A percentile compares a stretch with the other conserved stretches of the same genome.
Evolutionary conservation across 768 basidiomycete genomes (phyloP).

Genomic region (Leccinum arenicola): DNA sequence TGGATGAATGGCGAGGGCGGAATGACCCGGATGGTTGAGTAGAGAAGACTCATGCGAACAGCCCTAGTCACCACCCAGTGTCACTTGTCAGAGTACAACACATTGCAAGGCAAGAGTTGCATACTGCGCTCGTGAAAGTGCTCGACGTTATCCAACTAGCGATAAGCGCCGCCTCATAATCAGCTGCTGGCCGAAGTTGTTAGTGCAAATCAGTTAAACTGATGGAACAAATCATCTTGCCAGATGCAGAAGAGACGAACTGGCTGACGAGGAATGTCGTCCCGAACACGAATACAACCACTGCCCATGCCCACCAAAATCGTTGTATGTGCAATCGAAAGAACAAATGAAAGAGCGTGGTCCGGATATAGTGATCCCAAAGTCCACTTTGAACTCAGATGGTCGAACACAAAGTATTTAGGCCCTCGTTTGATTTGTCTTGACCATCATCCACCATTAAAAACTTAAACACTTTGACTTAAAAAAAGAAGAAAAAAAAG

Average conservation of each 20-base stretch:
- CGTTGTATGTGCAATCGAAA: constrained; percentile 15
- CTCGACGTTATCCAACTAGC: not conserved
- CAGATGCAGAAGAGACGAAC: not conserved
- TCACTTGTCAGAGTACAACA: not conserved
- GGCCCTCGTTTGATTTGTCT: too few relatives aligned
- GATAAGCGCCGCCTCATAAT: not conserved
- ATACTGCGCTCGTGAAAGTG: not conserved
- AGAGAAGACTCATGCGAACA: not conserved
- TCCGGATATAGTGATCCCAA: too few relatives aligned
- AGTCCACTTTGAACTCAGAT: too few relatives aligned
- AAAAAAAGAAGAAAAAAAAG: too few relatives aligned
- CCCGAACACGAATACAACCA: not conserved
- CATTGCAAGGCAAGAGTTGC: not conserved
- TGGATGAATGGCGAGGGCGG: not conserved
- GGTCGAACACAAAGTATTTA: not conserved
- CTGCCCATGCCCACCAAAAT: constrained; percentile 26
- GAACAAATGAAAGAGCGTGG: constrained; percentile 14
- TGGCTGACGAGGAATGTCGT: not conserved
- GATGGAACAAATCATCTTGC: not conserved
- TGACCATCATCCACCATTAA: too few relatives aligned
- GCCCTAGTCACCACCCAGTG: not conserved
- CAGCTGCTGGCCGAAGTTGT: not conserved
- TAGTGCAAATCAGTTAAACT: not conserved
- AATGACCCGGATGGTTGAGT: not conserved
- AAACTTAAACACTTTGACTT: too few relatives aligned